Percentiles rank a stretch among this genome's conserved stretches.
phyloP scores from a whole-genome alignment of 148 eudicot genomes.

The Arbutus unedo region DNA sequence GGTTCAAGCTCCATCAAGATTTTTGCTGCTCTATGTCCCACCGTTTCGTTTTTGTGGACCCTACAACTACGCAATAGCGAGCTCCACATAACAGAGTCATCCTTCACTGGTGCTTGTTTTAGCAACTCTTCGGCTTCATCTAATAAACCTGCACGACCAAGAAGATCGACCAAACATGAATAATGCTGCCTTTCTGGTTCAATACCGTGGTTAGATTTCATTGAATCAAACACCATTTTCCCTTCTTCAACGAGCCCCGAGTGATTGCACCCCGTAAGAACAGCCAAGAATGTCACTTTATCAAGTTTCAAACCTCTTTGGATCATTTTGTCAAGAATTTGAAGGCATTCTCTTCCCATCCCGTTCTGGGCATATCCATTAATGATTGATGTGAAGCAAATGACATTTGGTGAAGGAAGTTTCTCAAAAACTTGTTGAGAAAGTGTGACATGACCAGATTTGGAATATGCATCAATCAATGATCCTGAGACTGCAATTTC shows the following conservation, averaged over 20 bases:
- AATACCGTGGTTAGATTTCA: slow-evolving; percentile 42
- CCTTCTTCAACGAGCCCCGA: slow-evolving; percentile 79
- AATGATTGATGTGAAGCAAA: slow-evolving; percentile 65
- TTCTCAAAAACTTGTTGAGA: slow-evolving; percentile 45
- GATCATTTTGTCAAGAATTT: slow-evolving; percentile 52
- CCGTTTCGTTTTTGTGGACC: slow-evolving; percentile 47
- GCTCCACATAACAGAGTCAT: slow-evolving; percentile 60
- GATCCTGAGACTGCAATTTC: slow-evolving; percentile 50
- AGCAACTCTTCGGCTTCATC: slow-evolving; percentile 63
- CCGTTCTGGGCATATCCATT: slow-evolving; percentile 71
- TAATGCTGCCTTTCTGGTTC: slow-evolving; percentile 59
- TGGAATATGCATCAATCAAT: slow-evolving; percentile 61
- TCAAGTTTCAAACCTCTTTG: slow-evolving; percentile 62
- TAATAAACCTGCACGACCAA: slow-evolving; percentile 61
- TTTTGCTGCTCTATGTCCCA: slow-evolving; percentile 53
- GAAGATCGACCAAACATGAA: slow-evolving; percentile 72
- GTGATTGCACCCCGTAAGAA: slow-evolving; percentile 69
- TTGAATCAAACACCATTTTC: slow-evolving; percentile 44
- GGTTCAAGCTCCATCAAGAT: slow-evolving; percentile 55
- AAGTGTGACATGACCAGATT: slow-evolving; percentile 47
- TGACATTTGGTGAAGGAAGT: slow-evolving; percentile 48
- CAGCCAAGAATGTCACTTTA: slow-evolving; percentile 68
- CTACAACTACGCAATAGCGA: slow-evolving; percentile 74
- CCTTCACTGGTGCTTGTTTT: slow-evolving; percentile 30
- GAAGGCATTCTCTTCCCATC: slow-evolving; percentile 57